A percentile compares a stretch with the other conserved stretches of the same genome.
Conservation (phyloP, 139 green algal species). For the Tetraselmis striata region DNA sequence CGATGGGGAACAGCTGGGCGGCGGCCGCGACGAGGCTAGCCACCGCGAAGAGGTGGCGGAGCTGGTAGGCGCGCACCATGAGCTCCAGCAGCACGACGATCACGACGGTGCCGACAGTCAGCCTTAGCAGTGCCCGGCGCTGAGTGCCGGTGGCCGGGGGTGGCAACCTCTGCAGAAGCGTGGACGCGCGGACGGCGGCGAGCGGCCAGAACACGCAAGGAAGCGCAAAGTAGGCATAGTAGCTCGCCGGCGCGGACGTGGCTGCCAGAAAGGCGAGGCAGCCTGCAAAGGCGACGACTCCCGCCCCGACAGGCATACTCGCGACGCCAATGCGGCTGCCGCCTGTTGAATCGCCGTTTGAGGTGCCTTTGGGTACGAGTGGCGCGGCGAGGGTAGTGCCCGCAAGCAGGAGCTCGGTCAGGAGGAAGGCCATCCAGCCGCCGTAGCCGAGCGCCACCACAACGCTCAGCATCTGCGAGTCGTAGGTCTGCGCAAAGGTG, state of each 20-base stretch:
- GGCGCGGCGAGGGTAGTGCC: not conserved
- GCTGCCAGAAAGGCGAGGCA: not conserved
- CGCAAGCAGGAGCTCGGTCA: conserved; percentile 8
- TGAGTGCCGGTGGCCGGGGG: no score
- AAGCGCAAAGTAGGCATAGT: conserved; percentile 2
- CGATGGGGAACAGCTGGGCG: not conserved
- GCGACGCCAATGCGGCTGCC: no score
- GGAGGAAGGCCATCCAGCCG: conserved; percentile 25
- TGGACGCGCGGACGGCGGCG: not conserved
- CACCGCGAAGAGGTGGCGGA: not conserved
- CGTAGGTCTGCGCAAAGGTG: conserved; percentile 9
- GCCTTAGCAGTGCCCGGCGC: no score
- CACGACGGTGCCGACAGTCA: no score
- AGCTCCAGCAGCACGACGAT: not conserved
- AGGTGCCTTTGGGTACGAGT: not conserved
- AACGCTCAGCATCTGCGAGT: conserved; percentile 11
- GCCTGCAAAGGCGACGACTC: not conserved
- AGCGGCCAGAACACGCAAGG: not conserved
- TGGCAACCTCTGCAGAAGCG: no score
- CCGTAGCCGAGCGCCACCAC: conserved; percentile 8
- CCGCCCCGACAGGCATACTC: not conserved
- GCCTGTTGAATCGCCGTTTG: no score
- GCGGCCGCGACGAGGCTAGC: not conserved
- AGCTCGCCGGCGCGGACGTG: not conserved
- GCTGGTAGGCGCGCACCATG: not conserved